Base-by-base conservation (phyloP, 768 basidiomycete genomes). In the Boletus reticulatus region DNA sequence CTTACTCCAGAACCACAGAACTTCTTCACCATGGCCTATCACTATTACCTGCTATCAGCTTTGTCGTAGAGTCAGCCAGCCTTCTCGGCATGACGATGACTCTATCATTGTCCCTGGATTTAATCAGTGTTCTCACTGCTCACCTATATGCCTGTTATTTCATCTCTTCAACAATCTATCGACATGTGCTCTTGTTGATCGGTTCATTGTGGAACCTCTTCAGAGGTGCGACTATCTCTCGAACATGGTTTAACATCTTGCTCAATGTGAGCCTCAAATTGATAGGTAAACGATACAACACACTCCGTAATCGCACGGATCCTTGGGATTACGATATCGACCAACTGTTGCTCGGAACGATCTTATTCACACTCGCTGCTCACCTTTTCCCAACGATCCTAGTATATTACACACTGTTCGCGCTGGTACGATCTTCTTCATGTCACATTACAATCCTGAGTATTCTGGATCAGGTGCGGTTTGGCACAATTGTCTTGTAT, bases 261-360 rank as follows among this genome's bases (percentile, higher is more conserved):
- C 36, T 43, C 29, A 27, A 47, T 19, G 4, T 43, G 52, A 39
- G 59, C 53, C 14, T 34, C 20, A 19, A 45, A 24, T 31, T 8
- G 9, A 48, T 59, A 95, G 94, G 96, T 1, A 98, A 92, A 72
- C 81, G 94, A 45, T 87, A 84, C 65, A 98, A 98, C 67, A 83
- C 87, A 10, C 75, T 99, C 7, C 84, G 95, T 32, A 82, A 88
- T 50, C 84, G 95, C n/a, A 87, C 85, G 4, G 97, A 98, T 65
- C 82, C 88, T 0, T 94, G 91, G 84, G 82, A 87, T 53, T 98
- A 97, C 63, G 91, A 94, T 50, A 79, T 94, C 27, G 96, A 98
- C 69, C 94, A 98, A 67, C 81, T 98, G 3, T 77, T 98, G n/a
- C 88, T 98, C 36, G 96, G 96, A 6, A 95, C 97, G 0, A 85